Evolutionary conservation across 148 eudicot species (phyloP), one percentile per base, ranked within the genome.

Genomic region (Suaeda aralocaspica): DNA sequence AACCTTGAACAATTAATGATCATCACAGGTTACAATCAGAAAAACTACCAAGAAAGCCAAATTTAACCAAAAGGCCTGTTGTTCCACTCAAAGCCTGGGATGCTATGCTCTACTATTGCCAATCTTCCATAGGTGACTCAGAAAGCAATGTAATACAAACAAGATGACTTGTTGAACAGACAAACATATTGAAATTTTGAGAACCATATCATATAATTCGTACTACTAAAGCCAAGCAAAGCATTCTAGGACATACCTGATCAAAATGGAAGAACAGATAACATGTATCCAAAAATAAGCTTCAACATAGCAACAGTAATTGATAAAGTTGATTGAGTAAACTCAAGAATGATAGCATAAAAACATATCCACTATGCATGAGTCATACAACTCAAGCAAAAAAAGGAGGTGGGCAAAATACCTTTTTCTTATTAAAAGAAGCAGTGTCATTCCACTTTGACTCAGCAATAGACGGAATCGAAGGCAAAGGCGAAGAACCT

Each of bases 381-480:
- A 22, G 16, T 36, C 52, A 45, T 9, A 24, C 0, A 25, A 42
- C 4, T 61, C 9, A 39, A 29, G 24, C 65, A 24, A 69, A 29
- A 42, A 15, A 53, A 65, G 22, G 59, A 82, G 28, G 63, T 45
- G 67, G 44, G 29, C 4, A 36, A 69, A 44, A 6, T 84, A 94
- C 97, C 99, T 94, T 94, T 75, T 89, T 91, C 72, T 87, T 77
- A 31, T 73, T 75, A 77, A 76, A 89, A 4, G 89, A 69, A 30
- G 74, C 84, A 59, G 87, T 88, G 76, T 91, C 97, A 62, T 83
- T 85, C 99, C 99, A 94, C 67, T 82, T 92, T 39, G 87, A 84
- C 19, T 90, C 92, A 46, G 77, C 77, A 73, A 72, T 73, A 5
- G 82, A 81, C 5, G 72, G 77, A 59, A 55, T 45, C 3, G 87